Conservation (phyloP, 2,329 filamentous ascomycete genomes). For the Colletotrichum shisoi region DNA sequence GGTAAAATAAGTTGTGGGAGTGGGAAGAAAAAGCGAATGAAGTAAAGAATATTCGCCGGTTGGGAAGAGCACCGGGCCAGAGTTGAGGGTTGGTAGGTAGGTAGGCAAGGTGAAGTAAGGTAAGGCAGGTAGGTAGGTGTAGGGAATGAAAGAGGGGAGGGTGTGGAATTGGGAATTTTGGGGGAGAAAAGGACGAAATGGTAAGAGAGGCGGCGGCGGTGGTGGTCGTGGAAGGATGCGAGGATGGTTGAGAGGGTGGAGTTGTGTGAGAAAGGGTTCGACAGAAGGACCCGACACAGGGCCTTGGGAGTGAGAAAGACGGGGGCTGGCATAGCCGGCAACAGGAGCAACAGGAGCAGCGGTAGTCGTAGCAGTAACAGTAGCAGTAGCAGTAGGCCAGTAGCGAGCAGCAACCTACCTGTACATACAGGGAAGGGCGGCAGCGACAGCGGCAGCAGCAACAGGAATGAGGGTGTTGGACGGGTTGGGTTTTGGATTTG, state of each 20-base stretch:
- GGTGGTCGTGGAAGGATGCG: constrained; percentile 22
- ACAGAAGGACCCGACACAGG: constrained; percentile 17
- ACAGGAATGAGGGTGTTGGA: constrained; percentile 20
- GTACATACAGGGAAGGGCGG: no score
- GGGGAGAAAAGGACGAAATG: constrained; percentile 13
- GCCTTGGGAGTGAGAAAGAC: neutral
- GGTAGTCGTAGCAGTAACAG: neutral
- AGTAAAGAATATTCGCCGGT: constrained; percentile 18
- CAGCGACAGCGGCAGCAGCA: neutral
- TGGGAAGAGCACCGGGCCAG: constrained; percentile 19
- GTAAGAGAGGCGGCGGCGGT: constrained; percentile 6
- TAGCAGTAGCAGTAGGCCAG: neutral
- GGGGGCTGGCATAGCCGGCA: constrained; percentile 2
- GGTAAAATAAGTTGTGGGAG: constrained; percentile 8
- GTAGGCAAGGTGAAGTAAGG: neutral
- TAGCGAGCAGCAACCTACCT: no score
- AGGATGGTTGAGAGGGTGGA: constrained; percentile 25
- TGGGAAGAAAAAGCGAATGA: constrained; percentile 3
- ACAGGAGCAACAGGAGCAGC: constrained; percentile 9
- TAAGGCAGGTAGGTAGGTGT: constrained; percentile 32
- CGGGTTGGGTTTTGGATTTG: constrained; percentile 14
- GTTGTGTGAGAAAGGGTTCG: constrained; percentile 29
- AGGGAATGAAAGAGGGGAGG: constrained; percentile 29
- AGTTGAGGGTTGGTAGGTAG: constrained; percentile 13
- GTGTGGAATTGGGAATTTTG: constrained; percentile 11